Evolutionary conservation across 768 basidiomycete genomes (phyloP), one percentile per base, ranked within the genome.

Genomic region (Tulasnella sp.): DNA sequence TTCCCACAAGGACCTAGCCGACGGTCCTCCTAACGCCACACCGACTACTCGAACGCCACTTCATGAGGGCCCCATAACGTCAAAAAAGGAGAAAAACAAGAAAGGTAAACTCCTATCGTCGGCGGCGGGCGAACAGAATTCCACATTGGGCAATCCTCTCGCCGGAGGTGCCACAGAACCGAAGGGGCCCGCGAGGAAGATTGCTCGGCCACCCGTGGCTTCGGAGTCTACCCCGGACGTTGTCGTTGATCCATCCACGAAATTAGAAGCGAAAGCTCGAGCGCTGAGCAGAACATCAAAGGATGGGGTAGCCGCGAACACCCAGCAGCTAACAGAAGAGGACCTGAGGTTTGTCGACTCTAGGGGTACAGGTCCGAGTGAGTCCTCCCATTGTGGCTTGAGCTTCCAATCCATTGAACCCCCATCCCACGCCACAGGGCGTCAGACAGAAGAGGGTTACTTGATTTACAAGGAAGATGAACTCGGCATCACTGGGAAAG

Each of bases 401-500:
- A 67, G 74, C 54, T n/a, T 72, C 25, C 12, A 42, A n/a, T 72
- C 45, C 39, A 31, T 29, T 77, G 19, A 68, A 42, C 31, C 7
- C 4, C 14, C 2, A 19, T 39, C 25, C 42, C 58, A 22, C 36
- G 40, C 37, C 67, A 38, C 80, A 94, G 93, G 92, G 71, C 89
- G 87, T 39, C 90, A 86, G 82, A 95, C 93, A 0, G 91, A 90
- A 76, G 94, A 95, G 81, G 94, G 93, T 4, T 94, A 87, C 84
- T 81, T 83, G 17, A 87, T 95, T 42, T 95, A 90, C 82, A 93
- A 92, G 81, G 93, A 93, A 83, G 91, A 90, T 77, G 93, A 95
- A 79, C 88, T 95, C 2, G 90, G 91, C 19, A 89, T 95, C 72
- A 84, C 87, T 76, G 85, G 87, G 76, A 90, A 90, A 67, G 93